Evolutionary conservation across 768 basidiomycete species (phyloP).

Genomic region (Chiua virens): DNA sequence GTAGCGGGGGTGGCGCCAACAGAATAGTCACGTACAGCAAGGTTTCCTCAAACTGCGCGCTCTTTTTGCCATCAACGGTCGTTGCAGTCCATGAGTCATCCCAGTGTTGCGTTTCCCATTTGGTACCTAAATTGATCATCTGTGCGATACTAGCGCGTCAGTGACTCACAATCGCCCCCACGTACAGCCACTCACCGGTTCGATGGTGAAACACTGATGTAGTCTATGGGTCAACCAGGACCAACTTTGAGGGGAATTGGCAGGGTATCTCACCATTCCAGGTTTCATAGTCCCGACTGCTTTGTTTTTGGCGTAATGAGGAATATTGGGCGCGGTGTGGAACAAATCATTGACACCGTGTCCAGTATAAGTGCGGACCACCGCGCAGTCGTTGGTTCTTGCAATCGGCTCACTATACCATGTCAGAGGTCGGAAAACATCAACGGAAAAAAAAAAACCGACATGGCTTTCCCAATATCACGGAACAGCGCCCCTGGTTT

Average conservation of each 20-base stretch:
- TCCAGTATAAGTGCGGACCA: slow-evolving; percentile 89
- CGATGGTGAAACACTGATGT: slow-evolving; percentile 69
- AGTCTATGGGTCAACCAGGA: slow-evolving; percentile 6
- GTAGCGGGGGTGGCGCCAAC: slow-evolving; percentile 2
- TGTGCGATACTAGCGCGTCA: slow-evolving; percentile 37
- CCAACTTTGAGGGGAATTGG: neutral
- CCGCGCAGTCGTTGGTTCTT: slow-evolving; percentile 79
- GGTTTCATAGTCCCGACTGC: slow-evolving; percentile 91
- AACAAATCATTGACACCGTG: slow-evolving; percentile 89
- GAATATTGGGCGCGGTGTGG: slow-evolving; percentile 83
- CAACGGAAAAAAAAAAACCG: slow-evolving; percentile 31
- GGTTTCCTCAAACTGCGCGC: slow-evolving; percentile 98
- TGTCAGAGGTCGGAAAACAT: slow-evolving; percentile 11
- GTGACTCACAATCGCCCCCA: slow-evolving; percentile 1
- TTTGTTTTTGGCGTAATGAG: slow-evolving; percentile 95
- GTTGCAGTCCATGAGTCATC: slow-evolving; percentile 96
- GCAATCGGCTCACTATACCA: slow-evolving; percentile 76
- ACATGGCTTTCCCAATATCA: slow-evolving; percentile 87
- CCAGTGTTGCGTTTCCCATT: slow-evolving; percentile 82
- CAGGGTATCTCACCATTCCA: slow-evolving; percentile 68
- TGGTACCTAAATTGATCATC: slow-evolving; percentile 91
- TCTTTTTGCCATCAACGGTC: slow-evolving; percentile 85
- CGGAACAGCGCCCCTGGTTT: slow-evolving; percentile 91
- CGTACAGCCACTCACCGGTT: slow-evolving; percentile 53
- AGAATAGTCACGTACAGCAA: slow-evolving; percentile 65